phyloP scores from a whole-genome alignment of 192 early-diverging fungal genomes.

The Backusella westeae region DNA sequence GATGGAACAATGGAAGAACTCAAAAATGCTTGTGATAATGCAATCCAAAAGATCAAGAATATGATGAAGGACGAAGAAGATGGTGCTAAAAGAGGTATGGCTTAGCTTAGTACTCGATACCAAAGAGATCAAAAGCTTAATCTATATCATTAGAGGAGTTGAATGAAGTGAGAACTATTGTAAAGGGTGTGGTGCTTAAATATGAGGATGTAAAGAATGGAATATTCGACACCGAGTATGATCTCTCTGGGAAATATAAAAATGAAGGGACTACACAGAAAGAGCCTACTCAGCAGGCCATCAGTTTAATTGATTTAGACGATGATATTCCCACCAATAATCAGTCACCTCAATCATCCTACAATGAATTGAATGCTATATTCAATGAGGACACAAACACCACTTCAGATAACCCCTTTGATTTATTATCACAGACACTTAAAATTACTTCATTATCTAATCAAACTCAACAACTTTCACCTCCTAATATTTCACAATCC shows the following conservation, averaged over 20 bases:
- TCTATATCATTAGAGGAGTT: neutral
- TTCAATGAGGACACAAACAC: neutral
- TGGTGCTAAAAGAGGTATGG: conserved; percentile 65
- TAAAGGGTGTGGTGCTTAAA: conserved; percentile 74
- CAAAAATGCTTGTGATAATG: conserved; percentile 58
- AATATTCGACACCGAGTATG: conserved; percentile 38
- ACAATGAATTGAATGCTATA: conserved; percentile 22
- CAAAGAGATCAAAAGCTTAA: neutral
- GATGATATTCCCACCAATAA: conserved; percentile 14
- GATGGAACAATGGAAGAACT: conserved; percentile 53
- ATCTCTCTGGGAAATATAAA: conserved; percentile 9
- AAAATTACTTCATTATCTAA: neutral
- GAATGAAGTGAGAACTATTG: conserved; percentile 59
- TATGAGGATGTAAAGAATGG: conserved; percentile 54
- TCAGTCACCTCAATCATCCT: neutral
- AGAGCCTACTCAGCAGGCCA: conserved; percentile 25
- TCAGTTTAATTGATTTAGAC: conserved; percentile 44
- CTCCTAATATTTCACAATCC: neutral
- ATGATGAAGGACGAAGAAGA: conserved; percentile 70
- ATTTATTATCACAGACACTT: conserved; percentile 4
- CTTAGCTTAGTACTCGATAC: neutral
- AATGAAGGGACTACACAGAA: neutral
- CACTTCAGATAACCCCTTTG: neutral
- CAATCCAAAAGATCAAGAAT: conserved; percentile 68
- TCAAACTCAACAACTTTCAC: neutral